phyloP scores from a whole-genome alignment of 73 alveolate genomes.

The Urostyla sp. region DNA sequence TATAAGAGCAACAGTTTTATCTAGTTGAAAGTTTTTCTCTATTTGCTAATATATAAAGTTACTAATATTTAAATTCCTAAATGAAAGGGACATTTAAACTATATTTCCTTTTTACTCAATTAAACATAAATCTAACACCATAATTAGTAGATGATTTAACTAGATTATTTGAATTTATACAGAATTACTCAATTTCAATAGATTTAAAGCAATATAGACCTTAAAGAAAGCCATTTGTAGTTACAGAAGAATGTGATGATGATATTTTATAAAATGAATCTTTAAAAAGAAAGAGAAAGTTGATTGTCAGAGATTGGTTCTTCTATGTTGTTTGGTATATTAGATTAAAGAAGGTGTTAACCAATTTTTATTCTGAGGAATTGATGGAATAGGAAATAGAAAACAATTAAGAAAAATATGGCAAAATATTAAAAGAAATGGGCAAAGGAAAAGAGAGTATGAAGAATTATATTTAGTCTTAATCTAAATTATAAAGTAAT shows the following conservation, averaged over 20 bases:
- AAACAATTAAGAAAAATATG: constrained; percentile 18
- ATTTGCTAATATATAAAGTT: constrained; percentile 1
- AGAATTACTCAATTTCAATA: constrained; percentile 34
- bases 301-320: constrained; percentile 78
- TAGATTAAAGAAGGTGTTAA: constrained; percentile 57
- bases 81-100: constrained; percentile 2
- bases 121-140: constrained; percentile 18
- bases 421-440: not conserved
- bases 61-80: not conserved
- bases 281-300: constrained; percentile 57
- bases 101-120: constrained; percentile 4
- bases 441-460: constrained; percentile 18
- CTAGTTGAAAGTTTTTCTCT: constrained; percentile 34
- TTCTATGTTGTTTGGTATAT: constrained; percentile 67
- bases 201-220: constrained; percentile 66
- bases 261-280: constrained; percentile 31
- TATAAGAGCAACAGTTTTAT: not conserved
- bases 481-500: not conserved
- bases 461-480: not conserved
- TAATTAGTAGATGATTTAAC: constrained; percentile 24
- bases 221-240: constrained; percentile 34
- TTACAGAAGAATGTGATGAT: constrained; percentile 1
- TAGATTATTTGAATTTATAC: constrained; percentile 24
- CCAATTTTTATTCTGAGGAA: constrained; percentile 24
- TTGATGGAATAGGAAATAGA: constrained; percentile 35